Evolutionary conservation across 2,329 filamentous ascomycete species (phyloP).

Genomic region (Shiraia bambusicola): DNA sequence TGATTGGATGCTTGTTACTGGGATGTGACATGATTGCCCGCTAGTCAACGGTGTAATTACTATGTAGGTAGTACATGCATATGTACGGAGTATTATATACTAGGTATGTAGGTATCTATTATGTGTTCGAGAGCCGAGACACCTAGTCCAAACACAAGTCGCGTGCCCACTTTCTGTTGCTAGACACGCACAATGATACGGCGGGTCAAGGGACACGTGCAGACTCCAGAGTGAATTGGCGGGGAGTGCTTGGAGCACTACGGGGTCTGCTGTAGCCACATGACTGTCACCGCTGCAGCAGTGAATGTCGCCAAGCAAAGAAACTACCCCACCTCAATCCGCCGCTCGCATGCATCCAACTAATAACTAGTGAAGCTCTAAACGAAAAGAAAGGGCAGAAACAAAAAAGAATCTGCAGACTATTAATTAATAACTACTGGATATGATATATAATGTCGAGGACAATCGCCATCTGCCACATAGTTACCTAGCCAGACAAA

Average conservation of each 20-base stretch:
- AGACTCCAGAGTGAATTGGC: too few species aligned
- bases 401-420: background rate
- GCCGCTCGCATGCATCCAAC: too few species aligned
- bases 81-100: too few species aligned
- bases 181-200: conserved; percentile 1
- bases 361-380: too few species aligned
- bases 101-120: too few species aligned
- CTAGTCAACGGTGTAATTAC: conserved; percentile 1
- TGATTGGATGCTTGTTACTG: conserved; percentile 2
- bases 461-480: background rate
- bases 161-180: conserved; percentile 27
- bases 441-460: background rate
- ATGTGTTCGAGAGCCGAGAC: too few species aligned
- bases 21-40: conserved; percentile 12
- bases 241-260: background rate
- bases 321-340: too few species aligned
- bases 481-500: conserved; percentile 2
- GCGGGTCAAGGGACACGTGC: background rate
- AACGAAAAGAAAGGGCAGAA: too few species aligned
- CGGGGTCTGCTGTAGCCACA: too few species aligned
- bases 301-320: too few species aligned
- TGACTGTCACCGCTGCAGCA: background rate
- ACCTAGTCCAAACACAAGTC: conserved; percentile 13
- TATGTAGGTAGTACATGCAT: too few species aligned
- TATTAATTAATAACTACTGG: too few species aligned